These are phyloP conservation scores for Aspergillus phoenicis DNA, from an alignment of 2,329 filamentous ascomycete species.

Conservation along the genomic window DNA sequence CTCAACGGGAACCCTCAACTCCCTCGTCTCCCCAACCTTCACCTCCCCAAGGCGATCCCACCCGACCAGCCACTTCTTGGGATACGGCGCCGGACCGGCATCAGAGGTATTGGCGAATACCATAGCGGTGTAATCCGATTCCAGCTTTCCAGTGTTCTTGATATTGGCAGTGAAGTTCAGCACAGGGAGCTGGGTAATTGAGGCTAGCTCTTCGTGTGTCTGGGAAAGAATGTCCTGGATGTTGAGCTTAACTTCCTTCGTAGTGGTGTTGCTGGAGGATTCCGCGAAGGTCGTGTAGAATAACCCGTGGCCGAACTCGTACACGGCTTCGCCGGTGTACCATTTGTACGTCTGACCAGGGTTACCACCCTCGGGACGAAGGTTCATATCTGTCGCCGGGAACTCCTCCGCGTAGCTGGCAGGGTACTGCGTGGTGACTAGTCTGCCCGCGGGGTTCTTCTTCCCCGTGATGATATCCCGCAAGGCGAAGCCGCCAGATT, in stretches of 20 bases:
- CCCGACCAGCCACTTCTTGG: conserved; percentile 47
- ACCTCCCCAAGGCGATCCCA: conserved; percentile 38
- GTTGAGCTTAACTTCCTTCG: conserved; percentile 22
- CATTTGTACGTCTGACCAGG: conserved; percentile 51
- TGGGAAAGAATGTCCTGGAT: conserved; percentile 39
- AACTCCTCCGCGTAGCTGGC: conserved; percentile 47
- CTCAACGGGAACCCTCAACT: conserved; percentile 39
- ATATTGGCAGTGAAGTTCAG: conserved; percentile 40
- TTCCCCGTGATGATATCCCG: conserved; percentile 48
- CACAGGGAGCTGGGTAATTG: conserved; percentile 41
- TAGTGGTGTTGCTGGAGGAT: neutral
- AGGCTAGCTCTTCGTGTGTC: conserved; percentile 27
- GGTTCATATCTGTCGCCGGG: conserved; percentile 44
- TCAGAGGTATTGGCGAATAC: conserved; percentile 40
- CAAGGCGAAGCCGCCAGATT: conserved; percentile 46
- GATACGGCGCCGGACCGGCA: conserved; percentile 44
- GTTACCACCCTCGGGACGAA: conserved; percentile 41
- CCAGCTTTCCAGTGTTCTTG: conserved; percentile 38
- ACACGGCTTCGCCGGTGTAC: conserved; percentile 45
- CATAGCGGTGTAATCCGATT: conserved; percentile 47
- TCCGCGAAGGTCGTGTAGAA: conserved; percentile 48
- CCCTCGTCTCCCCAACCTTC: conserved; percentile 27
- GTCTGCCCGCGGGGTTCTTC: conserved; percentile 45
- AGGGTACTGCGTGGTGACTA: conserved; percentile 44
- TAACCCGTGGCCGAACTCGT: conserved; percentile 47